Base-by-base conservation (phyloP, 257 asterid genomes). In the Linderniella brevidens region DNA sequence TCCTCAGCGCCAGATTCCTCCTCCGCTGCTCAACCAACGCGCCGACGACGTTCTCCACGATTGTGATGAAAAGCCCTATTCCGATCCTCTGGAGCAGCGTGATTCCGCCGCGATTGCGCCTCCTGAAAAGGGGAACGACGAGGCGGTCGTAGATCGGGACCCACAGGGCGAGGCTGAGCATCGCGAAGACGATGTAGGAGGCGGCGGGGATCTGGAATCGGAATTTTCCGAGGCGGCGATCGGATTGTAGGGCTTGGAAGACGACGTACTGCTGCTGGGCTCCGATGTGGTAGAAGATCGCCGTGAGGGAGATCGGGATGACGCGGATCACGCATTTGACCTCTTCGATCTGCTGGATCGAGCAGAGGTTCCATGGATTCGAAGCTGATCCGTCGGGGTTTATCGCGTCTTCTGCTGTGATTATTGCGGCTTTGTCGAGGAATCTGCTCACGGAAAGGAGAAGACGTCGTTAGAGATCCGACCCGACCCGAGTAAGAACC, bases 221-320 rank as follows among this genome's bases (percentile, higher is more conserved):
- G 59, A 81, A 80, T 0, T 12, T 41, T 3, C 85, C 88, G 3
- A 85, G 59, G 42, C 64, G 67, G 13, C 96, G 64, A 63, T 78
- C 58, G 45, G 86, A 73, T 46, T 81, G 93, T 9, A 74, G 79
- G 3, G 92, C 90, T 48, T 86, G 96, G 62, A 78, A 78, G 41
- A 86, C 88, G 6, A 74, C 60, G 71, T 71, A 85, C 19, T 76
- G 84, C 20, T 70, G 83, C 19, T 72, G 78, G 4, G 58, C 58
- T 11, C 75, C 79, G 10, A 86, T 45, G 58, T 78, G 72, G 71
- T 58, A 79, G 9, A 81, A 0, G 13, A 82, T 68, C 51, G 76
- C 73, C 4, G 92, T 54, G 39, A 80, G 67, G 45, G 80, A 74
- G 38, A 86, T 50, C 4, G 92, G 96, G 15, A 86, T 56, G 8